Evolutionary conservation across 2,329 filamentous ascomycete genomes (phyloP), one percentile per base, ranked within the genome.

Genomic region (Beauveria brongniartii): DNA sequence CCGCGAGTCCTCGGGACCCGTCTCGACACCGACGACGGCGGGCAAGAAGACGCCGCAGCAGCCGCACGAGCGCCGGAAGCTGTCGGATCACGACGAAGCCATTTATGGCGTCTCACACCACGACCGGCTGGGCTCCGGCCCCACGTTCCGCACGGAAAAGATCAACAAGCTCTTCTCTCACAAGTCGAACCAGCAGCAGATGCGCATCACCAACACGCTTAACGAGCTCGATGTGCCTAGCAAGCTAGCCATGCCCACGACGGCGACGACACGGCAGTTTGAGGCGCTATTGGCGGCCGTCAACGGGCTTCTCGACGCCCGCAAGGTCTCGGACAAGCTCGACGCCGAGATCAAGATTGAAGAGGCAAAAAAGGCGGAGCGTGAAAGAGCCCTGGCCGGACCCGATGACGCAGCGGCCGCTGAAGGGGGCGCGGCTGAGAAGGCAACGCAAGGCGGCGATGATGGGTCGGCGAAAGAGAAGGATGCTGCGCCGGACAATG

Each of bases 71-170:
- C 82, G 88, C 59, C 85, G 87, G 69, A 86, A 87, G 72, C 85
- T 97, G 65, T 85, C 85, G 5, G 81, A 88, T 52, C 84, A 89
- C 66, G 89, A 95, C 74, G 88, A 92, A 75, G 74, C 83, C 64
- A 82, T 88, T 40, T 97, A 93, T 69, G 94, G 93, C 64, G 89
- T 99, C 10, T 84, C 88, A 8, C 86, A 90, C 65, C 89, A 93
- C 70, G 93, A 97, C 61, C 89, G 93, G 30, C 81, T 97, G 44
- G 86, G 88, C 1, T 89, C 88, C 9, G 93, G 94, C 7, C 90
- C 96, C 41, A 88, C 90, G 16, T 97, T 97, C 81, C 90, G 93
- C 14, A 91, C 91, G 30, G 90, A 93, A 67, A 88, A 85, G 71
- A 84, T 93, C 62, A 87, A 88, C 66, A 92, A 92, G 73, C 83